Base-by-base conservation (phyloP, 176 grass and related monocot genomes). In the Phoenix roebelenii region DNA sequence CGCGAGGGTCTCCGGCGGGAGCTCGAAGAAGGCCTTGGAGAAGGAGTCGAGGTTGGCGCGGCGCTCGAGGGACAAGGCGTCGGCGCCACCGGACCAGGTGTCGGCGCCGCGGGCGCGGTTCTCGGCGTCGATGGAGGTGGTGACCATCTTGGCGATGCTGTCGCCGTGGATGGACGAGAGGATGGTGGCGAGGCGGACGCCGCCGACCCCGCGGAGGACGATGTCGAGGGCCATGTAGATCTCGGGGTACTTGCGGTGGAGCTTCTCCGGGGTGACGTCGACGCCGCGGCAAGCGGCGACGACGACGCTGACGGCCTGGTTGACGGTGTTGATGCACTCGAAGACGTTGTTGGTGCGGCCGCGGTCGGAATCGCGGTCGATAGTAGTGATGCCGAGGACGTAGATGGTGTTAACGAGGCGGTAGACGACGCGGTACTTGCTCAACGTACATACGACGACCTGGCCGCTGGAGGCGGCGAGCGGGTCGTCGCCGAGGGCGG, bases 321-420 rank as follows among this genome's bases (percentile, higher is more conserved):
- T 92, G 69, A 98, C 93, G n/a, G 93, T 86, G n/a, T 98, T 89
- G 29, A 89, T 89, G 73, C 83, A 86, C 65, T 85, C 92, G 72
- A 97, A 97, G 3, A 87, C 57, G 79, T 98, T 81, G 19, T 86
- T 86, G 63, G 89, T 57, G 15, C 75, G 63, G 25, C 82, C 78
- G 59, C 92, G 84, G 70, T 98, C 87, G 35, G 35, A 44, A 12
- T 12, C 5, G 35, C 35, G 88, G 66, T 89, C 78, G 48, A 88
- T 73, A 70, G 93, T 92, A 54, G 93, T 98, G 51, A 98, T 73
- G 35, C 93, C 88, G 23, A 98, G 87, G 57, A 98, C 88, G 68
- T 98, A 98, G 60, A 98, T 91, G 71, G 84, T 85, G 73, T 98
- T 98, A 4, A 98, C 93, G 22, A 98, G 84, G 50, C 93, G 93